A percentile compares a stretch with the other conserved stretches of the same genome.
Evolutionary conservation across 345 rosid genomes (phyloP).

Genomic region (Lepidium didymum): DNA sequence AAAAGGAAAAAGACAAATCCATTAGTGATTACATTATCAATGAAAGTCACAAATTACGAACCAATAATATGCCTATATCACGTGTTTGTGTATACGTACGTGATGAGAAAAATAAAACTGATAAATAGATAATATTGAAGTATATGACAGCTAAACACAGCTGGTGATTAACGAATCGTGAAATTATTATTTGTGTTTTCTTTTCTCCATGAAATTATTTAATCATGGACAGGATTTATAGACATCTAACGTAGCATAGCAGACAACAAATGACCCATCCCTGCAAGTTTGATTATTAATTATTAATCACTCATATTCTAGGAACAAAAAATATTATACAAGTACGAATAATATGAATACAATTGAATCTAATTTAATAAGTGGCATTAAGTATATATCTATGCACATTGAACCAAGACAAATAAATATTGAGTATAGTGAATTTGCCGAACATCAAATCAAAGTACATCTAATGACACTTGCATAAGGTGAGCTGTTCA

Average conservation of each 20-base stretch:
- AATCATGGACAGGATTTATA: conserved; percentile 22
- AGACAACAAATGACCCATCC: conserved; percentile 29
- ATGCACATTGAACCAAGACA: conserved; percentile 31
- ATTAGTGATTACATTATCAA: too few species aligned
- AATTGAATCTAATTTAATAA: not conserved
- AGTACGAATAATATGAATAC: not conserved
- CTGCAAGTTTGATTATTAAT: conserved; percentile 1
- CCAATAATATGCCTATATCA: conserved; percentile 14
- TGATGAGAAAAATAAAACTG: not conserved
- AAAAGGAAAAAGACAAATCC: too few species aligned
- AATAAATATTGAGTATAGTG: not conserved
- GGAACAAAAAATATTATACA: conserved; percentile 10
- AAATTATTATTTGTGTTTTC: conserved; percentile 3
- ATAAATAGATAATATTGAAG: not conserved
- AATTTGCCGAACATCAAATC: conserved; percentile 5
- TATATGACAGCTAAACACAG: conserved; percentile 42
- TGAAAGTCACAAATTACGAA: conserved; percentile 8
- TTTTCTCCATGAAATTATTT: not conserved
- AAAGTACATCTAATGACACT: conserved; percentile 3
- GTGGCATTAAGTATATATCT: conserved; percentile 8
- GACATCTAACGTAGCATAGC: conserved; percentile 29
- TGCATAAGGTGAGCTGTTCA: conserved; percentile 24
- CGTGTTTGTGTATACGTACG: conserved; percentile 24
- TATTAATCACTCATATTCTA: conserved; percentile 4
- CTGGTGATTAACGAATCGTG: conserved; percentile 36